These are phyloP conservation scores for Entomophthora muscae DNA, from an alignment of 371 early-diverging fungal species.

Conservation along the genomic window DNA sequence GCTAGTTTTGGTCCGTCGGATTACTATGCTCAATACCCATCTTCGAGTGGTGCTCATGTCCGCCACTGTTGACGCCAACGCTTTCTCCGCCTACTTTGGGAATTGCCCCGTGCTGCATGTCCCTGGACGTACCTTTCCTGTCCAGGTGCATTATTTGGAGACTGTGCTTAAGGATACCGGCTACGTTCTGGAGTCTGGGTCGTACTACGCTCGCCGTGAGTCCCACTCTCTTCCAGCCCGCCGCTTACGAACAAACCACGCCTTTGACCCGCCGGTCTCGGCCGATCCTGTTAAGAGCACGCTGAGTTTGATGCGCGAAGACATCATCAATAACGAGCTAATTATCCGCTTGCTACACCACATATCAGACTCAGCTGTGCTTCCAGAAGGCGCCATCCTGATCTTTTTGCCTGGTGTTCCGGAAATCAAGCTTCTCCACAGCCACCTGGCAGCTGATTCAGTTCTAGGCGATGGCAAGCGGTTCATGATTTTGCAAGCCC, in stretches of 20 bases:
- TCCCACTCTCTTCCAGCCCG: background rate
- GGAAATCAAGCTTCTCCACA: conserved; percentile 44
- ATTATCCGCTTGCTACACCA: background rate
- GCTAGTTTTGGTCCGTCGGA: conserved; percentile 81
- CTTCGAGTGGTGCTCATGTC: conserved; percentile 94
- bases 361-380: no score
- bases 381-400: conserved; percentile 50
- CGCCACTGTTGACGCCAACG: conserved; percentile 88
- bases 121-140: conserved; percentile 77
- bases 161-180: background rate
- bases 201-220: no score
- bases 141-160: conserved; percentile 41
- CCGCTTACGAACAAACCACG: no score
- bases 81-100: conserved; percentile 38
- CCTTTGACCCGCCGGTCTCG: background rate
- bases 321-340: background rate
- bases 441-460: conserved; percentile 26
- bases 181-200: background rate
- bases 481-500: conserved; percentile 52
- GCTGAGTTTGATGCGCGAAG: background rate
- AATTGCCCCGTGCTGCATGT: conserved; percentile 65
- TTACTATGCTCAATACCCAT: conserved; percentile 39
- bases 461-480: conserved; percentile 21
- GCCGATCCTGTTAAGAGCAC: no score
- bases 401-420: conserved; percentile 80